Evolutionary conservation across 192 early-diverging fungal genomes (phyloP), one percentile per base, ranked within the genome.

Genomic region (Dissophora ornata): DNA sequence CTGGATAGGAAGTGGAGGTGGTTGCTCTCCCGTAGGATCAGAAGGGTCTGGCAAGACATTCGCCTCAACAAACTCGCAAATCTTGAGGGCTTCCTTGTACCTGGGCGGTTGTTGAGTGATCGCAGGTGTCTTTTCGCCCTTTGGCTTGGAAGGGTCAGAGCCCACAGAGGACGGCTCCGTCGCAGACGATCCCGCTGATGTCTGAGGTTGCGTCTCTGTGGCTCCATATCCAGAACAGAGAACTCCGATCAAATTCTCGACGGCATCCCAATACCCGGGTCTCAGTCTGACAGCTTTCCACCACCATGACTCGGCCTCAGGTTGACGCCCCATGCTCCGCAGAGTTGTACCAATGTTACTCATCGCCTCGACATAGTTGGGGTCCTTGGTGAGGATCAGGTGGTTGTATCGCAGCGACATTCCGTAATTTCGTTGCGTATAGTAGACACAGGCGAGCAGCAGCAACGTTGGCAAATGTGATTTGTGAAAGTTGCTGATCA

Each of bases 231-330:
- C 67, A 21, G 86, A 71, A 80, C 92, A 94, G 40, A 96, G 79
- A 25, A 94, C 87, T 18, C 92, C 91, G 32, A 95, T 89, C 33
- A 97, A 83, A 62, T 96, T 96, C 69, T 95, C 92, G 24, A 90
- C 90, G 5, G 93, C 95, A 61, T 97, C 95, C 93, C 93, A 97
- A 80, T 97, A 97, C 10, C 92, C 91, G 1, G 95, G 95, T 15
- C 95, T 81, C 59, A 95, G 84, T 60, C 85, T 71, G 52, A 97
- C 93, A 1, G 95, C 95, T 16, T 81, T 82, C 80, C 90, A 92
- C 88, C 94, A 97, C 86, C 89, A 95, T 48, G 79, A 77, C 67
- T 97, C 95, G 13, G 95, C 94, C 58, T 93, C 88, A 1, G 80
- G 41, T 8, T 84, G 81, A 26, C 90, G 81, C 62, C 90, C 93